Evolutionary conservation across 371 early-diverging fungal species (phyloP), one percentile per base, ranked within the genome.

Genomic region (Choanephora cucurbitarum): DNA sequence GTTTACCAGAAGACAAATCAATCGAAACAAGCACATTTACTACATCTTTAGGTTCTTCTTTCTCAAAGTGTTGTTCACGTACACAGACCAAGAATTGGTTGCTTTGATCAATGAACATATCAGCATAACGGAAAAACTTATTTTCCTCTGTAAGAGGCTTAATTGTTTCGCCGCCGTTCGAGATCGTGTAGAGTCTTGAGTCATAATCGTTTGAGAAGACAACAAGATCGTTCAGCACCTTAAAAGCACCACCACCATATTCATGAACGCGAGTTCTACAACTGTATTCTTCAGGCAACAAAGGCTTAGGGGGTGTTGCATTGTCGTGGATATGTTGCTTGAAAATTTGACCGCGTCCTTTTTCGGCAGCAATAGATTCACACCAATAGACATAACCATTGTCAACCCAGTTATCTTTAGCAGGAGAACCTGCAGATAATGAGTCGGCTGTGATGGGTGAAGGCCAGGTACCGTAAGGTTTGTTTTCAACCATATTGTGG

Each of bases 231-330:
- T 73, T 76, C 17, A 76, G 67, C 8, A 85, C 82, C 0, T 79
- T 69, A 47, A 86, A 86, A 6, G 78, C 70, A 10, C 84, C 85
- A 28, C 89, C 86, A 11, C 91, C 91, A 56, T 91, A 91, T 64
- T 90, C 91, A 57, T 91, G 89, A 7, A 89, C 91, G 11, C 82
- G 80, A 0, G 85, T 75, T 14, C 60, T 52, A 19, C 79, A 79
- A 49, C 62, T 67, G 45, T 70, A 79, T 1, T 55, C 70, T 2
- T 43, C 48, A 7, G 76, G 72, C n/a, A 75, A 52, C 0, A 70
- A 49, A 0, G 70, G 49, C 32, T 57, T 37, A 1, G 61, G 54
- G 14, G 53, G 28, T 19, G 18, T 23, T 3, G 23, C 40, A 4
- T 48, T 34, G 11, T 60, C 55, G 11, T 44, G 48, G 19, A 69